Base-by-base conservation (phyloP, 306 rosid species). In the Astragalus glycyphyllos region DNA sequence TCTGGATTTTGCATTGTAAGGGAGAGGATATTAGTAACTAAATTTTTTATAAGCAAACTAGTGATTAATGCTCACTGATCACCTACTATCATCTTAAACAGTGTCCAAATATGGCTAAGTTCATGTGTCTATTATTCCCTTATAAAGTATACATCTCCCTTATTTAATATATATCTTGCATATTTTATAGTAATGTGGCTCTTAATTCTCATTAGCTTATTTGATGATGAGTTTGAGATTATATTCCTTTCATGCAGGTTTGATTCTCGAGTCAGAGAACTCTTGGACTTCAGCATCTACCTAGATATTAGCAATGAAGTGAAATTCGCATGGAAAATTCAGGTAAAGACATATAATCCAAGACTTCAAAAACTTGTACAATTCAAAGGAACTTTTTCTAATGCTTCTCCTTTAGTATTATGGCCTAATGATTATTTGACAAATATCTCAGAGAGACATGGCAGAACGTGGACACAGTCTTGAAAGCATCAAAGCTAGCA, bases 401-500 rank as follows among this genome's bases (percentile, higher is more conserved):
- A 17, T 37, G 56, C 7, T 76, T 61, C 40, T 51, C 15, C 14
- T 13, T 17, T n/a, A 53, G n/a, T 46, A 8, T 76, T 46, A 8
- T 76, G 35, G 71, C 51, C 68, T 74, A 11, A 81, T 40, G 8
- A 74, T 45, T 54, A 44, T 57, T 20, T 26, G 11, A 14, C 37
- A 72, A 73, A 50, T 66, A 74, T 69, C 53, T 59, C 79, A 95
- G 99, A 89, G 99, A 73, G 99, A 95, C 84, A 95, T 95, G 99
- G 96, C 99, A 32, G 99, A 95, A 64, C 92, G 99, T 65, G 99
- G 99, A 58, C 99, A 95, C 51, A 95, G 99, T 65, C 99, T 95
- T 38, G 99, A 95, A 81, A 95, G 99, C 85, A 95, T 95, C 85
- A 95, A 95, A 81, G 99, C 97, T 77, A 95, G 99, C 68, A 95